Base-by-base conservation (phyloP, 805 yeast genomes). In the Helenozyma baotianmanensis region DNA sequence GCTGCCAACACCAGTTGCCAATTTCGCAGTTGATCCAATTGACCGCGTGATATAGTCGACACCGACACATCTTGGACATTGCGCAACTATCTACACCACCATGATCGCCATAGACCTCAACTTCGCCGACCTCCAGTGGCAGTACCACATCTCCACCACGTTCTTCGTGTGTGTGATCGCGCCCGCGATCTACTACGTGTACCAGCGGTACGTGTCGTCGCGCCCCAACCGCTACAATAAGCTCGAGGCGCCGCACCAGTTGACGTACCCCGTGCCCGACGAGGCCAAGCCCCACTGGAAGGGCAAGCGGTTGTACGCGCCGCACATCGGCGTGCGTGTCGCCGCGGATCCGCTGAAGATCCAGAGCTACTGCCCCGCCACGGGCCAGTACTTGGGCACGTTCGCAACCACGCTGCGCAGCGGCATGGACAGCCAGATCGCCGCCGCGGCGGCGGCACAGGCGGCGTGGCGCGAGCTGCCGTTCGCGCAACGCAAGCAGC, bases 351-450 rank as follows among this genome's bases (percentile, higher is more conserved):
- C 90, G 2, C 68, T 64, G 14, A 67, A 60, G 43, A 84, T 90
- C 40, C 89, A 86, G 51, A 77, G 89, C 40, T 82, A 85, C 56
- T 90, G 98, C 61, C 98, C 98, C 3, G 96, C 97, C 0, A 92
- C 97, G 0, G 94, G 96, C 21, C 96, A 87, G 59, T 79, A 65
- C 41, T 65, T 90, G 43, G 97, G 96, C 1, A 69, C 78, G 14
- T 80, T 79, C 47, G 62, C 70, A 30, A 78, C 86, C 2, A 74
- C 78, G 36, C 61, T 81, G n/a, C 68, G 65, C 29, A 72, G 70
- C 3, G 92, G 87, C 28, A 83, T 92, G 56, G 90, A 90, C 53
- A 45, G 49, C 5, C 70, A 78, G 35, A 76, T 92, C 13, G 44
- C 45, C n/a, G 44, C 47, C 11, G 79, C 87, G 2, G 57, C 59